A percentile compares a stretch with the other conserved stretches of the same genome.
Conservation (phyloP, 2,329 filamentous ascomycete species). For the Fusarium scirpi region DNA sequence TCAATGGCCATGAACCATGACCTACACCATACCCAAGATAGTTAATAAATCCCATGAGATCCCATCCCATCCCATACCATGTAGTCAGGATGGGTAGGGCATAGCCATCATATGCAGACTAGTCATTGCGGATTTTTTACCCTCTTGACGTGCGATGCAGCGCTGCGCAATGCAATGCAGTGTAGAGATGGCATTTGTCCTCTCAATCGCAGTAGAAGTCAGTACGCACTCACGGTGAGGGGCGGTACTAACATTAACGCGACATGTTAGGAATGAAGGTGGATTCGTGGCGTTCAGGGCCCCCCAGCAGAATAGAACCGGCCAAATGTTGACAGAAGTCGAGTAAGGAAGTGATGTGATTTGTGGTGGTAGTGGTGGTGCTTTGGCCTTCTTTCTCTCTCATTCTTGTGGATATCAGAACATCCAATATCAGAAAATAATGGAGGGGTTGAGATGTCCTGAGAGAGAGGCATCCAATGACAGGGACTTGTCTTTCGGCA, state of each 20-base stretch:
- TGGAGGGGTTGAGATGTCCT: neutral
- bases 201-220: neutral
- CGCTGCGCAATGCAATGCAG: neutral
- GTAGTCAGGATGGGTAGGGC: neutral
- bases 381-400: neutral
- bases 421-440: neutral
- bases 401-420: neutral
- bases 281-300: constrained; percentile 27
- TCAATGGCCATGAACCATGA: neutral
- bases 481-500: neutral
- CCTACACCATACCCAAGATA: neutral
- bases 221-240: neutral
- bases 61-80: neutral
- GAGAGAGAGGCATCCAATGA: neutral
- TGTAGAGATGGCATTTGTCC: neutral
- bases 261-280: constrained; percentile 28
- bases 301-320: constrained; percentile 1
- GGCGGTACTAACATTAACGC: constrained; percentile 18
- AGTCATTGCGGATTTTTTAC: neutral
- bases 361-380: neutral
- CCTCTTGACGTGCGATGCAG: constrained; percentile 6
- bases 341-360: neutral
- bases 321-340: neutral
- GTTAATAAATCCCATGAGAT: constrained; percentile 1
- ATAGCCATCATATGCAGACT: constrained; percentile 1